Percentiles rank a stretch among this genome's conserved stretches.
Conservation (phyloP, 2,329 filamentous ascomycete genomes). For the Venturia nashicola region DNA sequence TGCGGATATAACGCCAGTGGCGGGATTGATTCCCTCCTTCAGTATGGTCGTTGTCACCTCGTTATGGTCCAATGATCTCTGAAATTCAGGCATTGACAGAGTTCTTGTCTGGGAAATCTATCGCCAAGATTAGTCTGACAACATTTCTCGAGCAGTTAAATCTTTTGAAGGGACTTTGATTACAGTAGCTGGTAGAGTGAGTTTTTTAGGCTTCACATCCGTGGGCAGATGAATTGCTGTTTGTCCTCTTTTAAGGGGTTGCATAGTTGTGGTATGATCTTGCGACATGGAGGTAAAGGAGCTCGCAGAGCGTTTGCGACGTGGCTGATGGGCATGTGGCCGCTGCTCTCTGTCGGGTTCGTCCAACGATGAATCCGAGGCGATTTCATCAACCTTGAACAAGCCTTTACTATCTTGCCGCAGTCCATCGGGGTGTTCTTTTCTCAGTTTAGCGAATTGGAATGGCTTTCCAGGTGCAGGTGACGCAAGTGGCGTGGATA, state of each 20-base stretch:
- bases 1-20: neutral
- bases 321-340: neutral
- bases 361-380: neutral
- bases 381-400: conserved; percentile 1
- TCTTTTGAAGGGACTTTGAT: neutral
- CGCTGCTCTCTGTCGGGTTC: neutral
- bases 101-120: neutral
- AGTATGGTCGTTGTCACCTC: neutral
- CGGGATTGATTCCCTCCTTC: neutral
- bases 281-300: neutral
- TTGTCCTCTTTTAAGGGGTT: neutral
- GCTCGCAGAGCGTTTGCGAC: neutral
- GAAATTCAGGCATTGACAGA: neutral
- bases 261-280: neutral
- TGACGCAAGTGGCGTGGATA: neutral
- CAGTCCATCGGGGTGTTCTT: neutral
- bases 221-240: neutral
- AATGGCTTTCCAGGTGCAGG: neutral
- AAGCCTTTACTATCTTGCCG: neutral
- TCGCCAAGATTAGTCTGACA: neutral
- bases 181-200: neutral
- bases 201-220: neutral
- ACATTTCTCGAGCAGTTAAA: neutral
- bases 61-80: neutral
- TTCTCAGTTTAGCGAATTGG: neutral